Conservation (phyloP, 2,329 filamentous ascomycete genomes). For the Pyrenophora teres region DNA sequence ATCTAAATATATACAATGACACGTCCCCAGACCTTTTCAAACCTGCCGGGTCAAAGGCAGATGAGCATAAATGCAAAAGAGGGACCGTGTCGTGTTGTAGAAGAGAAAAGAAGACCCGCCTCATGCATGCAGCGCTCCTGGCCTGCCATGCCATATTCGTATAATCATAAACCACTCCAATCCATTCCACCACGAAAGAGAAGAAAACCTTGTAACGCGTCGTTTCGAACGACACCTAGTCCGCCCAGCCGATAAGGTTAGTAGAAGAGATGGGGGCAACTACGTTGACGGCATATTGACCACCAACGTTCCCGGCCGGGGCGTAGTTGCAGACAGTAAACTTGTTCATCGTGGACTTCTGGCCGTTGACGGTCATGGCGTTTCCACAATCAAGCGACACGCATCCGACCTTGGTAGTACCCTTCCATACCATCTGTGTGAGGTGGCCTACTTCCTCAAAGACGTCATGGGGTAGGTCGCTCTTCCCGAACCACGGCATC, state of each 20-base stretch:
- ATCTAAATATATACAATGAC: conserved; percentile 8
- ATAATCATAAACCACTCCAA: conserved; percentile 3
- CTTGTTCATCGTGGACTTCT: conserved; percentile 30
- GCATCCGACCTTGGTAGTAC: conserved; percentile 45
- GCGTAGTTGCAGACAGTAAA: conserved; percentile 87
- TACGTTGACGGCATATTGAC: conserved; percentile 61
- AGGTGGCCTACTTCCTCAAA: conserved; percentile 43
- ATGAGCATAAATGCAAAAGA: not conserved
- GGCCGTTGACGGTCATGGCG: conserved; percentile 30
- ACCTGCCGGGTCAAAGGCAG: conserved; percentile 3
- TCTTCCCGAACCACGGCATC: conserved; percentile 61
- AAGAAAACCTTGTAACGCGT: not conserved
- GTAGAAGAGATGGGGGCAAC: conserved; percentile 40
- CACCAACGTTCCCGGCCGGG: conserved; percentile 64
- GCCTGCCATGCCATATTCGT: conserved; percentile 1
- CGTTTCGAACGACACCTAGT: conserved; percentile 27
- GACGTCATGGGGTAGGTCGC: conserved; percentile 56
- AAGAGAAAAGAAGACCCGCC: not conserved
- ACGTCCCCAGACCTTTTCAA: not conserved
- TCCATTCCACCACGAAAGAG: not conserved
- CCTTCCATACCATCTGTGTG: conserved; percentile 48
- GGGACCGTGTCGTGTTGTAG: conserved; percentile 1
- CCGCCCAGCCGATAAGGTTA: conserved; percentile 32
- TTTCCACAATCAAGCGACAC: conserved; percentile 38
- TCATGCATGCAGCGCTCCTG: conserved; percentile 1